Base-by-base conservation (phyloP, 768 basidiomycete genomes). In the Lyophyllum atratum region DNA sequence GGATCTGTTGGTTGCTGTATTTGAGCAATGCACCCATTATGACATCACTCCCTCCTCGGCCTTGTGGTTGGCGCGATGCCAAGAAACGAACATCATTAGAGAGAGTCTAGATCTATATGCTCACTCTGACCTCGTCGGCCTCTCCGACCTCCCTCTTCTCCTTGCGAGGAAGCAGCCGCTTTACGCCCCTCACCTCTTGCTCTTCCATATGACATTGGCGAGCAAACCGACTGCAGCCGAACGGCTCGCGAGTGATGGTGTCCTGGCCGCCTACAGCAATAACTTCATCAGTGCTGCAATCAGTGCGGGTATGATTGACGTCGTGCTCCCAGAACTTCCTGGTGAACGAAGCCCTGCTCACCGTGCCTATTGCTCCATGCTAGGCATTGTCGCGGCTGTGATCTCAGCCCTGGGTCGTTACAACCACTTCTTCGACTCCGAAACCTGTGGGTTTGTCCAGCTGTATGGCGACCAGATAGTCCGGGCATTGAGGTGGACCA, bases 131-230 rank as follows among this genome's bases (percentile, higher is more conserved):
- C 73, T 94, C 4, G 81, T 82, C 29, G 91, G 91, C 14, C 68
- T 87, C 14, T 85, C 88, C 12, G 87, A 92, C 60, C 69, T 90
- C 1, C 75, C 84, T 1, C 72, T 87, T 11, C 79, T 91, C 17
- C 76, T 88, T 21, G 66, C 81, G 1, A 82, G 84, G 44, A 87
- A 86, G 53, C 79, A 84, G 66, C 83, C 90, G 12, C 72, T 90
- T 25, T 93, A 93, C 65, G 79, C 89, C 0, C 85, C 89, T 0
- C 89, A 92, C 63, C 76, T 96, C 55, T 83, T 97, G 52, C 76
- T 88, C 28, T 92, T 97, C 75, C 93, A 96, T 66, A 89, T 94
- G 77, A 84, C 91, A 0, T 73, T 97, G 19, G 92, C 90, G 15
- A 84, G 84, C 56, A 80, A 90, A 52, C 83, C 87, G 0, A 80